Base-by-base conservation (phyloP, 768 basidiomycete species). In the Podaxis mareebaensis region DNA sequence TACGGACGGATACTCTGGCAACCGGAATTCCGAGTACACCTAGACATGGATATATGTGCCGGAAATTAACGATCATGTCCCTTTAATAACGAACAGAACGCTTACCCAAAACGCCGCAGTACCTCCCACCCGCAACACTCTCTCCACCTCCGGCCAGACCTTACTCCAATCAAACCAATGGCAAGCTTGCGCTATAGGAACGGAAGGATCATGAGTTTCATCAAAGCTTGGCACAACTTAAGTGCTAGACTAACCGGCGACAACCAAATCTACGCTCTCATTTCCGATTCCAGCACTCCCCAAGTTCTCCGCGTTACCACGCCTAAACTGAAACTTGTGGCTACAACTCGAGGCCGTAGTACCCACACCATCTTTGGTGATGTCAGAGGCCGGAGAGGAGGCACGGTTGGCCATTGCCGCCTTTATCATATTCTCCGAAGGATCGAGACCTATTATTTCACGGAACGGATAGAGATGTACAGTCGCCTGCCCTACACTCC, bases 121-220 rank as follows among this genome's bases (percentile, higher is more conserved):
- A 2, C 91, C 92, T 15, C 84, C 81, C 7, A 77, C 79, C 54
- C 83, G 78, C 46, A 93, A 74, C 7, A 90, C 81, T 3, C 89
- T 78, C 11, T 79, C 77, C 0, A 85, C 76, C 73, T 93, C 88
- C 3, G 81, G 83, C 90, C 91, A 94, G 6, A 89, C 78, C 67
- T 82, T 84, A 5, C 74, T 72, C 83, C 87, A 91, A 68, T 93
- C 81, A 69, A 93, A 94, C 91, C 92, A 93, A 70, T 94, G 92
- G 2, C 85, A 85, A 0, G 92, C 86, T 74, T 92, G 92, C 1
- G 89, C 92, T 91, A 20, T 63, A 28, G 30, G 46, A 28, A 17
- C 33, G 20, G 24, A 61, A 26, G 2, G 24, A 46, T 17, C 38
- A 58, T 38, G n/a, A 46, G 48, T 33, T 30, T n/a, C 42, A 28